Percentiles rank a stretch among this genome's conserved stretches.
These are phyloP conservation scores for Cudoniella acicularis DNA, from an alignment of 495 filamentous ascomycete genomes.

Conservation along the genomic window DNA sequence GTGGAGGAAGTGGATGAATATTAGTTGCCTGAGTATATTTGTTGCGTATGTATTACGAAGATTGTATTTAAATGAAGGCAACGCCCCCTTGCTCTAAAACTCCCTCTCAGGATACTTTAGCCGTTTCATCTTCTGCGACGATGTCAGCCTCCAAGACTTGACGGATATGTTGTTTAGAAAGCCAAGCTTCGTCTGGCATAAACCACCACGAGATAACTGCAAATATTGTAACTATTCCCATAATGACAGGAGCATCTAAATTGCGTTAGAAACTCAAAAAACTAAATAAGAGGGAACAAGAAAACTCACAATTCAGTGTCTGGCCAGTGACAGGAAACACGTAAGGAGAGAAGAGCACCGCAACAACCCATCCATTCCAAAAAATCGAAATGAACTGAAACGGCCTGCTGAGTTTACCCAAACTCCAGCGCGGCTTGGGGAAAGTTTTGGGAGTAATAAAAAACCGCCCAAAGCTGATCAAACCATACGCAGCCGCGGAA, in stretches of 20 bases:
- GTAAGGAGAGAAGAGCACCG: conserved; percentile 45
- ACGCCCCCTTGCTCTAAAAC: too few relatives aligned
- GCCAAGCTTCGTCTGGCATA: too few relatives aligned
- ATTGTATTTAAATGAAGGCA: too few relatives aligned
- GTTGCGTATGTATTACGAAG: too few relatives aligned
- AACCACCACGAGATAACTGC: conserved; percentile 44
- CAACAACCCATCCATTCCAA: conserved; percentile 50
- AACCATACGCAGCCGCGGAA: conserved; percentile 35
- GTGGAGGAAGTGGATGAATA: too few relatives aligned
- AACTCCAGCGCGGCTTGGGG: conserved; percentile 5
- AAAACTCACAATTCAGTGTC: conserved; percentile 42
- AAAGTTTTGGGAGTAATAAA: conserved; percentile 25
- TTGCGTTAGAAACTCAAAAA: not conserved
- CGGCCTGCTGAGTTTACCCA: conserved; percentile 32
- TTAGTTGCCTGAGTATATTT: too few relatives aligned
- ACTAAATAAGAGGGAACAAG: not conserved
- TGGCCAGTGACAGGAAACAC: conserved; percentile 40
- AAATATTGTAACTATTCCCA: conserved; percentile 45
- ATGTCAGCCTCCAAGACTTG: too few relatives aligned
- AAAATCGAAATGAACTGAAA: conserved; percentile 47
- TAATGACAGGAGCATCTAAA: conserved; percentile 46
- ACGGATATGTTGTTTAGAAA: too few relatives aligned
- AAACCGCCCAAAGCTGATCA: conserved; percentile 33
- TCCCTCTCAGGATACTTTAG: too few relatives aligned
- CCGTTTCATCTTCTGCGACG: too few relatives aligned